Base-by-base conservation (phyloP, 1,284 basidiomycete genomes). In the Ganoderma leucocontextum region DNA sequence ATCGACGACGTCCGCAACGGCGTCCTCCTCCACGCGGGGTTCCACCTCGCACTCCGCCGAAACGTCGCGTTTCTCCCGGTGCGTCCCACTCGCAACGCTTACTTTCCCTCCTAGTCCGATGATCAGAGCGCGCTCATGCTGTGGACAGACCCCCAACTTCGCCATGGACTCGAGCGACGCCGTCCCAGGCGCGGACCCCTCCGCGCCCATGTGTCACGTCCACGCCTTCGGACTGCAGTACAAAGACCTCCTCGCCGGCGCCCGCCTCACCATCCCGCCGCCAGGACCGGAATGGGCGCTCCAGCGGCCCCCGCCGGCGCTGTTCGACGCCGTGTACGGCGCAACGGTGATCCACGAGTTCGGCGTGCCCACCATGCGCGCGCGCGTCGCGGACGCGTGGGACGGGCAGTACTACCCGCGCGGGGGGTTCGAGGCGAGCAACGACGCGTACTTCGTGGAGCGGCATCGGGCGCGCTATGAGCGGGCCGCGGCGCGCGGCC, bases 1-100 rank as follows among this genome's bases (percentile, higher is more conserved):
- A 52, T 52, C 49, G 49, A 52, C 13, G 49, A 52, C 49, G 49
- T 52, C 49, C 49, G 49, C 49, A 52, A 52, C 25, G 49, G 49
- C 25, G 13, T 29, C 25, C 49, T 52, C 25, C 49, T 52, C 25
- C 10, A 29, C 49, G 10, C 25, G 9, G 49, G 25, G 25, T 2
- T 29, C 25, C 49, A 29, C 25, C 4, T 25, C 2, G 9, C 13
- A 22, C 49, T 52, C 49, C 49, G 49, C 25, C 22, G 25, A 12
- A 29, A 5, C 0, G 22, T 25, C 25, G 49, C 49, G 2, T 52
- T 52, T 29, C 22, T 52, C 12, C 22, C 25, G 49, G 49, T 52
- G 25, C 22, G 49, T 52, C 13, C 22, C 22, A 7, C n/a, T 10
- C 22, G 29, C 29, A 29, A 29, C 47, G 44, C 6, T 49, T 9